phyloP scores from a whole-genome alignment of 2,329 filamentous ascomycete genomes.

The Chrysoporthe cubensis region DNA sequence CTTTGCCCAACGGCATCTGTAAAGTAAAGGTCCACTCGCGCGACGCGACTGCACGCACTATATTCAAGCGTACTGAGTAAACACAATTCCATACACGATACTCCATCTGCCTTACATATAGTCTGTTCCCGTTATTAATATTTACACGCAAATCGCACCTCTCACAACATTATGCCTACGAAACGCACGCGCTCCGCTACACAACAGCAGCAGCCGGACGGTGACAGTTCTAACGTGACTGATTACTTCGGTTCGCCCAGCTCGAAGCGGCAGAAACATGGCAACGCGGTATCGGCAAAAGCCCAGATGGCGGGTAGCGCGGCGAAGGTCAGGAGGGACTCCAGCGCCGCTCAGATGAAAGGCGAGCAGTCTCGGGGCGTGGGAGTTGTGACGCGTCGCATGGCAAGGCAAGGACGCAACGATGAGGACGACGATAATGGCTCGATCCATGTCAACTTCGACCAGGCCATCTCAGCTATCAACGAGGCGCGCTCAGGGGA shows the following conservation, averaged over 20 bases:
- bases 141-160: not conserved
- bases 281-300: not conserved
- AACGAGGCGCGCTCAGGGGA: slow-evolving; percentile 16
- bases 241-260: slow-evolving; percentile 15
- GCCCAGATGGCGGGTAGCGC: not conserved
- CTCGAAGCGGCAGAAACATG: slow-evolving; percentile 8
- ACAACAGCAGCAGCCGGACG: slow-evolving; percentile 1
- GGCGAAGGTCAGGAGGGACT: slow-evolving; percentile 3
- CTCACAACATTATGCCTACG: slow-evolving; percentile 15
- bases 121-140: not conserved
- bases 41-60: not conserved
- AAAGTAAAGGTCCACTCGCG: too few relatives aligned
- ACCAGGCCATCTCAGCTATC: slow-evolving; percentile 13
- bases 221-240: slow-evolving; percentile 16
- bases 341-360: not conserved
- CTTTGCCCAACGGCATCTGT: too few relatives aligned
- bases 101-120: not conserved
- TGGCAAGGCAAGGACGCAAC: not conserved
- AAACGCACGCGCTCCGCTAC: slow-evolving; percentile 10
- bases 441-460: slow-evolving; percentile 9
- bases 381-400: slow-evolving; percentile 4
- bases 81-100: not conserved
- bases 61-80: not conserved
- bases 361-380: not conserved
- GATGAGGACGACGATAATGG: slow-evolving; percentile 18